Evolutionary conservation across 352 stramenopile genomes (phyloP).

Genomic region (Pythium folliculosum): DNA sequence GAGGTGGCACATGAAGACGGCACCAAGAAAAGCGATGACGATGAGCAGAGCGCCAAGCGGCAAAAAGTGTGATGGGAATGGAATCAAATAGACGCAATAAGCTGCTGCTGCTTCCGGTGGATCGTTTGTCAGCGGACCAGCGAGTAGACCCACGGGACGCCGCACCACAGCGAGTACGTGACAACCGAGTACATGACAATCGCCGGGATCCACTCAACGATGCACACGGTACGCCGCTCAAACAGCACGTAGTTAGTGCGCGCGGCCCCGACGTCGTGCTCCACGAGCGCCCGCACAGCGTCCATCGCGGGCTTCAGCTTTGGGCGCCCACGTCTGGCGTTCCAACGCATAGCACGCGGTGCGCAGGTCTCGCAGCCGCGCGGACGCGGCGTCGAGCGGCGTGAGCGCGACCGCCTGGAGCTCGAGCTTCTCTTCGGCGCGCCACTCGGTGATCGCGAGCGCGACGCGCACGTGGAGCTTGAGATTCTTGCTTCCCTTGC

Average conservation of each 20-base stretch:
- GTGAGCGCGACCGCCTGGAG: not conserved
- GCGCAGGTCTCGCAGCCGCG: not conserved
- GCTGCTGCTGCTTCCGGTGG: not conserved
- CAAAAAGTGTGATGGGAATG: slow-evolving; percentile 9
- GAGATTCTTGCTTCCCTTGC: not conserved
- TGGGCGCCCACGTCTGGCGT: not conserved
- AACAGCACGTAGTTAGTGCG: not conserved
- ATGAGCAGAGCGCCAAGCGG: slow-evolving; percentile 4
- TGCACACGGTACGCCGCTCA: not conserved
- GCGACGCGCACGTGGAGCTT: not conserved
- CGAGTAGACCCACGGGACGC: too few relatives aligned
- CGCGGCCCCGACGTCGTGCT: not conserved
- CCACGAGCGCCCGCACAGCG: not conserved
- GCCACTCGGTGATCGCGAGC: not conserved
- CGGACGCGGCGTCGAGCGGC: not conserved
- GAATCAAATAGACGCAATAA: not conserved
- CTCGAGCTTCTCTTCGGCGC: not conserved
- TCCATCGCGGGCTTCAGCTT: not conserved
- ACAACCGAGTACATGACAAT: not conserved
- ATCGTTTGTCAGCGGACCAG: not conserved
- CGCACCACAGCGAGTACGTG: not conserved
- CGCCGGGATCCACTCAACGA: not conserved
- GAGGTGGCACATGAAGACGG: not conserved
- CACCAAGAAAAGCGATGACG: not conserved
- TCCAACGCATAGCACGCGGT: not conserved